Evolutionary conservation across 768 basidiomycete species (phyloP), one percentile per base, ranked within the genome.

Genomic region (Leccinum sublutescens): DNA sequence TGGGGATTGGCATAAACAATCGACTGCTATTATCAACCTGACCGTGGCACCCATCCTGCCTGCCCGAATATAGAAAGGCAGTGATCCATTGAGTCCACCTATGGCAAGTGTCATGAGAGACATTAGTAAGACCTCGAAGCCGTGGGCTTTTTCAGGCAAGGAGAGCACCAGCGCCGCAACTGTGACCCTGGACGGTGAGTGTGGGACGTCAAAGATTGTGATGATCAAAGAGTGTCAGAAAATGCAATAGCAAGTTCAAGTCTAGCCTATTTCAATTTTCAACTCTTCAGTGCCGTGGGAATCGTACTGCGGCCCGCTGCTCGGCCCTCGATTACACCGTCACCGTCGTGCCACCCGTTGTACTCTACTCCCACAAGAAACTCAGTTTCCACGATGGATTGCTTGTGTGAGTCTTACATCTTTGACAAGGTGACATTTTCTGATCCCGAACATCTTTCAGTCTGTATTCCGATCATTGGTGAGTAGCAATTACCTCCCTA

Each of bases 381-480:
- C n/a, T 43, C 10, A 19, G n/a, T 19, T 43, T 19, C 40, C 23
- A 15, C 21, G 17, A 49, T 65, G 54, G 65, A 67, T 29, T 34
- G 55, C 8, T 0, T 65, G 5, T 53, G 64, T 65, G 31, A 64
- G 64, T 15, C 36, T 29, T 19, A 51, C 5, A 8, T 31, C 36
- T 7, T 29, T 1, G 17, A 34, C 34, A 19, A 34, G 12, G 33
- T 34, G 33, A 34, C 12, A 0, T 34, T 2, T 38, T 34, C 27
- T 59, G 27, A 68, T n/a, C 3, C n/a, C 2, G n/a, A 51, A 43
- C 43, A 52, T 43, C 7, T 62, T 14, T 52, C 62, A 84, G 82
- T 84, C 43, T 85, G 81, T 60, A 65, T 85, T 45, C 84, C 84
- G 45, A 79, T 85, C 60, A 56, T 79, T 33, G 74, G 83, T 85